Base-by-base conservation (phyloP, 768 basidiomycete species). In the Leccinum subtestaceum region DNA sequence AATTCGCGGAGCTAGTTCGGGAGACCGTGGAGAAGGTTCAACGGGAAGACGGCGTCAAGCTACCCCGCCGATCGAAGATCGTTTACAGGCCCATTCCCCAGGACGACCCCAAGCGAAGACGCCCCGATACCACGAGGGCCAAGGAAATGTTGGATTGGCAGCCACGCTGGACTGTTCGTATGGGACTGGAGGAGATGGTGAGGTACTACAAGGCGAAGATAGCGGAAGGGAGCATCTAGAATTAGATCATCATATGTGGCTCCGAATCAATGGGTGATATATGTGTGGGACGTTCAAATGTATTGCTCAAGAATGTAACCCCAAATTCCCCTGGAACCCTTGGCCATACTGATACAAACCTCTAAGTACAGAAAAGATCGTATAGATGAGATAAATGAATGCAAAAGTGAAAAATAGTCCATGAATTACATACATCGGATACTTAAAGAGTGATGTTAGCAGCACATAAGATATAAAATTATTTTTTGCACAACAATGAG, bases 151-250 rank as follows among this genome's bases (percentile, higher is more conserved):
- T 99, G 46, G 77, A 81, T 15, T 99, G 97, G 97, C 86, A 96
- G 72, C 94, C 96, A 12, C 81, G 86, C 67, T 99, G 95, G 93
- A 88, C 87, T 31, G 91, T 97, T 52, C 83, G 85, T 63, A 94
- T 93, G 87, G 95, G 95, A 27, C 74, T 98, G 52, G 93, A 94
- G 77, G 95, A 96, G 78, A 96, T 95, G 90, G 89, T 93, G 36
- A 77, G 90, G 59, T 96, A 94, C 74, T 96, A 94, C 79, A 93
- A 92, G 75, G 85, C 88, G 19, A 93, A 89, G 76, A 88, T 94
- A 83, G 84, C 81, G 3, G 92, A 94, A 73, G 92, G 92, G 27
- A 88, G 86, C 68, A 77, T 92, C 40, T 91, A 80, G 69, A 65
- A 19, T 48, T 45, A 38, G 32, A 31, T 15, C 7, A 17, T 48